Conservation (phyloP, 192 early-diverging fungal species). For the Lunasporangiospora selenospora region DNA sequence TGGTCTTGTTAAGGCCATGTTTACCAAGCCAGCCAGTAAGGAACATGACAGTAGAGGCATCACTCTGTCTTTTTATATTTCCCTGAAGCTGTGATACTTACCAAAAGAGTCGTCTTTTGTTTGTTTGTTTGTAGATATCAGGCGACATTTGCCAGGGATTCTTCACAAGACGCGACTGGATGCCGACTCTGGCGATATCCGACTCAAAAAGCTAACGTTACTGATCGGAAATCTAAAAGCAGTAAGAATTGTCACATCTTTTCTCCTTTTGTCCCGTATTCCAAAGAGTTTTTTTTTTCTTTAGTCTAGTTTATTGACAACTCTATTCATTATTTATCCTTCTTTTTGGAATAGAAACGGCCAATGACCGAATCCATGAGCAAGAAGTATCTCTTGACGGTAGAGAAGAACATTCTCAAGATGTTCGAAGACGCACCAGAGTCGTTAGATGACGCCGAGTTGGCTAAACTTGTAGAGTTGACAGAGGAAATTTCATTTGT, state of each 20-base stretch:
- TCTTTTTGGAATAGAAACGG: constrained; percentile 47
- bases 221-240: constrained; percentile 48
- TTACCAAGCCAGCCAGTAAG: constrained; percentile 49
- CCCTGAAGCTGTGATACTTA: not conserved
- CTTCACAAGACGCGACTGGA: constrained; percentile 64
- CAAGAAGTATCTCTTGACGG: constrained; percentile 60
- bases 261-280: not conserved
- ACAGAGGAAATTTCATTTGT: constrained; percentile 41
- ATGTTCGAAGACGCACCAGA: constrained; percentile 55
- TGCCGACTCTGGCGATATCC: constrained; percentile 43
- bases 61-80: too few species aligned
- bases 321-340: not conserved
- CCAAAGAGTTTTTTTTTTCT: not conserved
- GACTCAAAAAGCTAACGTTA: constrained; percentile 45
- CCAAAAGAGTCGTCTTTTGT: not conserved
- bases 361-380: constrained; percentile 61
- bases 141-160: constrained; percentile 70
- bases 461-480: constrained; percentile 37
- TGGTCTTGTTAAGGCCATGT: constrained; percentile 66
- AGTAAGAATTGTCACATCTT: constrained; percentile 28
- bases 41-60: too few species aligned
- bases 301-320: not conserved
- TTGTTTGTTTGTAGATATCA: constrained; percentile 38
- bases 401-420: constrained; percentile 65
- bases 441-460: constrained; percentile 40